These are phyloP conservation scores for Metschnikowia kofuensis DNA, from an alignment of 805 yeast species.

Conservation along the genomic window DNA sequence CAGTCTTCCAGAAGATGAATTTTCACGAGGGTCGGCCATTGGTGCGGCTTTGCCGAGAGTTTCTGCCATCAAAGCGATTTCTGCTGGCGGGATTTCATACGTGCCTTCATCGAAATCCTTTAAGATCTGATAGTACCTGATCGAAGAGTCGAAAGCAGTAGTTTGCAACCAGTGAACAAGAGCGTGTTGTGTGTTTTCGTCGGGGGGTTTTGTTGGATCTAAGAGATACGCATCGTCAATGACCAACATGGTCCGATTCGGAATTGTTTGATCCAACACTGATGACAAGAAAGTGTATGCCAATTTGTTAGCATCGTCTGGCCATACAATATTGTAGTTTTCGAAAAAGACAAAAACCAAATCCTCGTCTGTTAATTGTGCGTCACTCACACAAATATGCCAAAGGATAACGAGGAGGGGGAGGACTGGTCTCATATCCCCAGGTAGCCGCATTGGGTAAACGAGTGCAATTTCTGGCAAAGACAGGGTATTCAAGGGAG, in stretches of 20 bases:
- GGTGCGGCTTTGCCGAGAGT: background rate
- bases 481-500: too few species aligned
- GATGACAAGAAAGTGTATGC: slow-evolving; percentile 5
- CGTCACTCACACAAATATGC: background rate
- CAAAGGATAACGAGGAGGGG: background rate
- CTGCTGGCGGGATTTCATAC: background rate
- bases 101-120: slow-evolving; percentile 3
- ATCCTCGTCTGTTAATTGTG: background rate
- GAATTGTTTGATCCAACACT: background rate
- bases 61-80: background rate
- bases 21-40: background rate
- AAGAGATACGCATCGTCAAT: slow-evolving; percentile 1
- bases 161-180: slow-evolving; percentile 4
- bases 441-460: too few species aligned
- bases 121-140: slow-evolving; percentile 4
- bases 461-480: too few species aligned
- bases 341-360: slow-evolving; percentile 3
- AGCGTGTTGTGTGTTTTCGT: background rate
- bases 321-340: slow-evolving; percentile 6
- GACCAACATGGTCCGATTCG: background rate
- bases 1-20: background rate
- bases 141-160: slow-evolving; percentile 2
- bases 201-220: background rate
- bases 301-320: slow-evolving; percentile 6
- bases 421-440: background rate